Conservation (phyloP, 805 yeast genomes). For the Ogataea ramenticola region DNA sequence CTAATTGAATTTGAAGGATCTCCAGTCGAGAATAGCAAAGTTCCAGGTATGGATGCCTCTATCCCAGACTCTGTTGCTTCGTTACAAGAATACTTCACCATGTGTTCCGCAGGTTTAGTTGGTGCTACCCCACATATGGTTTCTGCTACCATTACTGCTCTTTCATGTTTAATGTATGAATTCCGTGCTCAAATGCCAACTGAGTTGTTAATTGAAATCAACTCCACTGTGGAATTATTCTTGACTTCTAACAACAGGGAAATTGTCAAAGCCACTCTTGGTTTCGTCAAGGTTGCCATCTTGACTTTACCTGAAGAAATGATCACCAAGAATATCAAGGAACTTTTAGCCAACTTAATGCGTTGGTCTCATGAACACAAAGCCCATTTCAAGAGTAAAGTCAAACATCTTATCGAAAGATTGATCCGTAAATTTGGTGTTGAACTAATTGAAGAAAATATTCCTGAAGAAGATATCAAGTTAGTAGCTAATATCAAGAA, state of each 20-base stretch:
- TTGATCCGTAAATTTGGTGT: conserved; percentile 85
- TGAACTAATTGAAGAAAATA: conserved; percentile 70
- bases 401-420: conserved; percentile 89
- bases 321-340: conserved; percentile 58
- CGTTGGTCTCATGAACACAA: conserved; percentile 95
- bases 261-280: conserved; percentile 89
- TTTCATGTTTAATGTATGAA: conserved; percentile 82
- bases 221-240: conserved; percentile 82
- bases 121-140: conserved; percentile 94
- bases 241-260: conserved; percentile 88
- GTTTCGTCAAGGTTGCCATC: conserved; percentile 86
- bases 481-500: conserved; percentile 81
- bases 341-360: conserved; percentile 64
- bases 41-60: conserved; percentile 58
- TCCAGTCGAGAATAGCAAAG: conserved; percentile 51
- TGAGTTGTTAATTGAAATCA: conserved; percentile 62
- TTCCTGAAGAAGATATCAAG: conserved; percentile 88
- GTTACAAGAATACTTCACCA: conserved; percentile 78
- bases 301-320: conserved; percentile 74
- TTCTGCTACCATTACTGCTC: conserved; percentile 89
- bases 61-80: conserved; percentile 63
- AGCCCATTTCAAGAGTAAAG: conserved; percentile 89
- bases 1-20: conserved; percentile 60
- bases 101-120: conserved; percentile 94
- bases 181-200: conserved; percentile 59